A percentile compares a stretch with the other conserved stretches of the same genome.
phyloP scores from a whole-genome alignment of 768 basidiomycete species.

The Hericium erinaceus region DNA sequence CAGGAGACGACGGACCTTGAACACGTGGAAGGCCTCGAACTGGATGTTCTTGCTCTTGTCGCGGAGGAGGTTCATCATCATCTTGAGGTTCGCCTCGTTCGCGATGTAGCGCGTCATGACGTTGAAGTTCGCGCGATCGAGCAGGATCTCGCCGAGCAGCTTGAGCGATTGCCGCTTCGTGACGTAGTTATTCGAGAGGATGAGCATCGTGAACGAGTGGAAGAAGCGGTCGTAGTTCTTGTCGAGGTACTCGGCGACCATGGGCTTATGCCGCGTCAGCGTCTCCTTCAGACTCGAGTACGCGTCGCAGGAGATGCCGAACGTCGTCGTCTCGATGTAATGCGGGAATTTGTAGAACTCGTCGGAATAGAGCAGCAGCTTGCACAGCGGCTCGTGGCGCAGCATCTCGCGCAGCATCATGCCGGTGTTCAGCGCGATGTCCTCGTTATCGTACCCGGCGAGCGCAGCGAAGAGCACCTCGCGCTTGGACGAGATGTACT shows the following conservation, averaged over 20 bases:
- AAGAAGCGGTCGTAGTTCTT: slow-evolving; percentile 98
- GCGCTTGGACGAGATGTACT: slow-evolving; percentile 74
- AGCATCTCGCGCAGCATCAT: slow-evolving; percentile 98
- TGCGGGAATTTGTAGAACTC: slow-evolving; percentile 97
- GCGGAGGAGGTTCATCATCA: slow-evolving; percentile 99
- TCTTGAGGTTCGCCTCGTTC: slow-evolving; percentile 92
- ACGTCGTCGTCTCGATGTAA: slow-evolving; percentile 95
- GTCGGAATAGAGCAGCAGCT: slow-evolving; percentile 86
- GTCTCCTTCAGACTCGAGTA: slow-evolving; percentile 98
- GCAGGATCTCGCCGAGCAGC: slow-evolving; percentile 92
- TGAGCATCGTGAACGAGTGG: slow-evolving; percentile 85
- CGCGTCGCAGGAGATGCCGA: slow-evolving; percentile 96
- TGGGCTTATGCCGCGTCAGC: slow-evolving; percentile 91
- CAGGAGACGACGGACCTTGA: slow-evolving; percentile 62
- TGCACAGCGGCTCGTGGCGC: slow-evolving; percentile 82
- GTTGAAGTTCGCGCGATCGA: slow-evolving; percentile 95
- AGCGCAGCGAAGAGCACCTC: slow-evolving; percentile 78
- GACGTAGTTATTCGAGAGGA: slow-evolving; percentile 92
- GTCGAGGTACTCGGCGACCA: slow-evolving; percentile 96
- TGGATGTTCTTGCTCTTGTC: slow-evolving; percentile 99
- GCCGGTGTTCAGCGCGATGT: slow-evolving; percentile 93
- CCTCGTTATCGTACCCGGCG: slow-evolving; percentile 91
- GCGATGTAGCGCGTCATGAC: slow-evolving; percentile 98
- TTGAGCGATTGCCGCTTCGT: slow-evolving; percentile 99
- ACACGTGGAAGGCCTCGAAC: slow-evolving; percentile 99